Conservation (phyloP, 163 green algal species). For the Trebouxia gelatinosa region DNA sequence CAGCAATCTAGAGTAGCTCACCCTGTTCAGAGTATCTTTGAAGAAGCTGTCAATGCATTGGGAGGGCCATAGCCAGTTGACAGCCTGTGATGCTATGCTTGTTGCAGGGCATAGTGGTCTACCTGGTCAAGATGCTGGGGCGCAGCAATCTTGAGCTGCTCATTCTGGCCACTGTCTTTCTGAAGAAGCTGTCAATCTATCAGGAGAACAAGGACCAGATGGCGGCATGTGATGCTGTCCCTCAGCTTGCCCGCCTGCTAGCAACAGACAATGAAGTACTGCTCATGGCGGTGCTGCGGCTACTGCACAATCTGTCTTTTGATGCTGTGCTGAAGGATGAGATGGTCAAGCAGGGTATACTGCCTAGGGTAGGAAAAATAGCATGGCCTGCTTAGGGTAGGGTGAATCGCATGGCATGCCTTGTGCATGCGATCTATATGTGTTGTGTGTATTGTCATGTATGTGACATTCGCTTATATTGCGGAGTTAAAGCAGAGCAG, state of each 20-base stretch:
- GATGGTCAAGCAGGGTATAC: conserved; percentile 71
- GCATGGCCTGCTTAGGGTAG: neutral
- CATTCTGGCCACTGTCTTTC: conserved; percentile 76
- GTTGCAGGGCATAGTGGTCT: conserved; percentile 66
- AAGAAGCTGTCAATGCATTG: no score
- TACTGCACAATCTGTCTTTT: conserved; percentile 88
- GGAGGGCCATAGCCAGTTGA: no score
- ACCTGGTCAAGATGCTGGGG: conserved; percentile 76
- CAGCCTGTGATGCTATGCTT: no score
- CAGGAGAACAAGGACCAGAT: conserved; percentile 57
- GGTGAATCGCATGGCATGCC: no score
- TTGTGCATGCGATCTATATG: no score
- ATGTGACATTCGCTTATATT: no score
- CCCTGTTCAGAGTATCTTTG: no score
- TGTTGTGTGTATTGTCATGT: no score
- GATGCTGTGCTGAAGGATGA: conserved; percentile 62
- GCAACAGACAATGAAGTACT: conserved; percentile 20
- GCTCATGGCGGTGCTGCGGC: conserved; percentile 46
- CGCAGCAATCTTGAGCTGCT: conserved; percentile 77
- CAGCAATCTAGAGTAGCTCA: no score
- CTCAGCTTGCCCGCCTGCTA: conserved; percentile 3
- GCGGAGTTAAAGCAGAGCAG: no score
- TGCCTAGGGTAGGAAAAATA: conserved; percentile 59
- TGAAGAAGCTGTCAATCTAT: conserved; percentile 85
- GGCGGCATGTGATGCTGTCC: conserved; percentile 12